Evolutionary conservation across 139 green algal genomes (phyloP).

Genomic region (Chlorella sp.): DNA sequence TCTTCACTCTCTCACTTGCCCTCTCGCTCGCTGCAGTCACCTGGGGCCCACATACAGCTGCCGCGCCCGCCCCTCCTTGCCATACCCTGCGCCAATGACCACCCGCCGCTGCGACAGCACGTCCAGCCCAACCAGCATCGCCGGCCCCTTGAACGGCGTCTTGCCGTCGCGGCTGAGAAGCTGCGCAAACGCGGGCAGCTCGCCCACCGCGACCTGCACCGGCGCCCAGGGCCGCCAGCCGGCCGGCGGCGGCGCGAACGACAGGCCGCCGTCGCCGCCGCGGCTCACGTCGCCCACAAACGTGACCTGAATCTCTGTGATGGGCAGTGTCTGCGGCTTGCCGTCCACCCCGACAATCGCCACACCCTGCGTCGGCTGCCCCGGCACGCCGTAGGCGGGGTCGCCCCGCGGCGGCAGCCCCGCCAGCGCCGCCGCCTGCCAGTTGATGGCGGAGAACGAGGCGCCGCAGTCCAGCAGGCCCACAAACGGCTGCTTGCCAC

Average conservation of each 20-base stretch:
- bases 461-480: slow-evolving; percentile 28
- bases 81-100: slow-evolving; percentile 3
- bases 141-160: slow-evolving; percentile 10
- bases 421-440: slow-evolving; percentile 21
- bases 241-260: slow-evolving; percentile 1
- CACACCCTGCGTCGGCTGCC: background rate
- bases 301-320: background rate
- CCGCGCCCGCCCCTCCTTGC: background rate
- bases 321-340: slow-evolving; percentile 10
- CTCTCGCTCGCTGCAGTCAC: no score
- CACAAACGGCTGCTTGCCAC: slow-evolving; percentile 23
- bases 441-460: slow-evolving; percentile 30
- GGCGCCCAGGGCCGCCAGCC: slow-evolving; percentile 13
- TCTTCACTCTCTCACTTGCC: no score
- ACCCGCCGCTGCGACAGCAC: slow-evolving; percentile 25
- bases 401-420: slow-evolving; percentile 17
- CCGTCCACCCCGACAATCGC: slow-evolving; percentile 15
- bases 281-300: background rate
- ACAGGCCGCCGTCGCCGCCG: background rate
- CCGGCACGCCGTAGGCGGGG: background rate
- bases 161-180: slow-evolving; percentile 20
- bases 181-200: slow-evolving; percentile 15
- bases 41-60: slow-evolving; percentile 6
- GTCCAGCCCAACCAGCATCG: slow-evolving; percentile 22
- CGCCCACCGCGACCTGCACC: slow-evolving; percentile 10